Base-by-base conservation (phyloP, 148 eudicot genomes). In the Nepenthes mirabilis region DNA sequence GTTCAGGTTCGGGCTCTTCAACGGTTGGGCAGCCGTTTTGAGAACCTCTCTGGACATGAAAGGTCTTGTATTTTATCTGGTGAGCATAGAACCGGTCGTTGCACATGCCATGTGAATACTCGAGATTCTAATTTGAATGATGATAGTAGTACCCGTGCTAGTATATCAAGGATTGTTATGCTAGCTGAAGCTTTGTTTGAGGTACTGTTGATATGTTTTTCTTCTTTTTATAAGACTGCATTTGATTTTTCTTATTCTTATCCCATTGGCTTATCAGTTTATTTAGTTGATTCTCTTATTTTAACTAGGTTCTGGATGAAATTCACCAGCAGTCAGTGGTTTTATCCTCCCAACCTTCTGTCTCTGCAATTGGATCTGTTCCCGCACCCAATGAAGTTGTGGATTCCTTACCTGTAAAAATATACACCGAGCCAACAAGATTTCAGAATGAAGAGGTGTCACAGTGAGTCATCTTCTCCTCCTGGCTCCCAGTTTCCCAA, bases 291-390 rank as follows among this genome's bases (percentile, higher is more conserved):
- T 82, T 74, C 59, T 74, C 57, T 66, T 61, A 67, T 64, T 62
- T 66, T 74, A 66, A 77, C 72, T 75, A 93, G 98, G 98, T 93
- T 75, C 81, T 93, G 77, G 98, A 93, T 84, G 98, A 93, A 84
- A 93, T 93, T 86, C 98, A 93, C 79, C 98, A 88, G 91, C 98
- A 93, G 74, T 85, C 98, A 56, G 91, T 83, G 60, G 87, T 78
- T 60, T 74, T 88, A 72, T 82, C 89, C 54, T 82, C 93, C 47
- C 88, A 76, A 56, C 88, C 96, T 69, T 82, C 95, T 60, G 70
- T 80, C 36, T 88, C 98, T 61, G 77, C 96, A 2, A 79, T 86
- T 65, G 96, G 95, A 68, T 93, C 98, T 56, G 79, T 88, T 79
- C 96, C 98, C 52, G 98, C 98, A 57, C 96, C 96, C 35, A 70